phyloP scores from a whole-genome alignment of 1,139 yeast species.

The Debaryomyces fabryi region DNA sequence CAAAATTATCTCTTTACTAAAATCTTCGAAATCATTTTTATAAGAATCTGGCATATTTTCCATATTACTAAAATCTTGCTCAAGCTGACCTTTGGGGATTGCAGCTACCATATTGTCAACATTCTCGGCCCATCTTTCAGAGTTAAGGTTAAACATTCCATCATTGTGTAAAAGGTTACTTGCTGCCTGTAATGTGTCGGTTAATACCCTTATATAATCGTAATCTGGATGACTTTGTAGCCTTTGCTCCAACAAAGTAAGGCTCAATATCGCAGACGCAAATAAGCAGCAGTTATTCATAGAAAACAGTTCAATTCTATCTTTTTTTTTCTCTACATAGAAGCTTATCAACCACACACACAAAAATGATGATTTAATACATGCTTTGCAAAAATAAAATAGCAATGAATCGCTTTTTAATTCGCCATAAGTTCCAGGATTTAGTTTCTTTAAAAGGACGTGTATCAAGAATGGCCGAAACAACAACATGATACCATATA shows the following conservation, averaged over 20 bases:
- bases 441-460: conserved; percentile 13
- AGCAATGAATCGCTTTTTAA: neutral
- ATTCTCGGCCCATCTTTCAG: conserved; percentile 16
- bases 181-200: conserved; percentile 15
- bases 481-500: conserved; percentile 44
- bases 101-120: conserved; percentile 16
- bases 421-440: conserved; percentile 14
- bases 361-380: conserved; percentile 40
- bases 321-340: conserved; percentile 8
- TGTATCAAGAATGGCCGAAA: conserved; percentile 51
- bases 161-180: conserved; percentile 12
- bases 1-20: conserved; percentile 4
- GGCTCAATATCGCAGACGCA: conserved; percentile 9
- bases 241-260: conserved; percentile 17
- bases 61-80: neutral
- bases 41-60: neutral
- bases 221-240: conserved; percentile 14
- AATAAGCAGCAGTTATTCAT: conserved; percentile 15
- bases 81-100: neutral
- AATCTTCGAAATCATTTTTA: neutral
- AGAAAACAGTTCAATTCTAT: conserved; percentile 16
- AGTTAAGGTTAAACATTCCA: conserved; percentile 14
- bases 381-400: conserved; percentile 32
- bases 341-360: conserved; percentile 34
- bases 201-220: conserved; percentile 17